Base-by-base conservation (phyloP, 2,329 filamentous ascomycete genomes). In the Fonsecaea monophora region DNA sequence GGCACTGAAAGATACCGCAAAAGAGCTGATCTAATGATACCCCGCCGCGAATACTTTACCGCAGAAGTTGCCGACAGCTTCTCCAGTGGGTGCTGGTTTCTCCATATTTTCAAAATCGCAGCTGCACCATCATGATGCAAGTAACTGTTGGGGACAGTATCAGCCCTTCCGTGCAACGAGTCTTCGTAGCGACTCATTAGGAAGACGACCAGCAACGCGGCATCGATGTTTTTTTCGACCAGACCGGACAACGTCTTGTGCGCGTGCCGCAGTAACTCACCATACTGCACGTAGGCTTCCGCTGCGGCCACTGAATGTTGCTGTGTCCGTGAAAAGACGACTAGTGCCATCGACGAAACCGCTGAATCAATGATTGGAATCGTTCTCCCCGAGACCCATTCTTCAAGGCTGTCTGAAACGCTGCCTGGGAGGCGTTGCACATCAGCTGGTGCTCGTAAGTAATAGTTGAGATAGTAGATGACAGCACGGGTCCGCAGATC, bases 81-180 rank as follows among this genome's bases (percentile, higher is more conserved):
- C 18, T 13, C 18, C 9, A n/a, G 13, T 35, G 50, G 42, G 1
- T 66, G 45, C 4, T 62, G 60, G 10, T 75, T 68, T 13, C 70
- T 71, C 75, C 76, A 77, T 15, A 70, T 45, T 54, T 74, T 76
- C 54, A 78, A 53, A 34, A 77, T 70, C 9, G 74, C 74, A 53
- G 74, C 57, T 9, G 74, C 74, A 15, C 76, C 76, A 68, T 74
- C 71, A 64, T 76, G 72, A 69, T 77, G 76, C 15, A 74, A 83
- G 66, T 81, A 83, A n/a, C 77, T 70, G 32, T 18, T 53, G 30
- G 60, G 25, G 13, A 55, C n/a, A 13, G 10, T 50, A 32, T 34
- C n/a, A 4, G 37, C 21, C 15, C 2, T 40, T 21, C 30, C 53
- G 30, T 68, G 56, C 12, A 66, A 60, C 13, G 66, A 45, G 35